Conservation (phyloP, 306 rosid species). For the Sesbania bispinosa region DNA sequence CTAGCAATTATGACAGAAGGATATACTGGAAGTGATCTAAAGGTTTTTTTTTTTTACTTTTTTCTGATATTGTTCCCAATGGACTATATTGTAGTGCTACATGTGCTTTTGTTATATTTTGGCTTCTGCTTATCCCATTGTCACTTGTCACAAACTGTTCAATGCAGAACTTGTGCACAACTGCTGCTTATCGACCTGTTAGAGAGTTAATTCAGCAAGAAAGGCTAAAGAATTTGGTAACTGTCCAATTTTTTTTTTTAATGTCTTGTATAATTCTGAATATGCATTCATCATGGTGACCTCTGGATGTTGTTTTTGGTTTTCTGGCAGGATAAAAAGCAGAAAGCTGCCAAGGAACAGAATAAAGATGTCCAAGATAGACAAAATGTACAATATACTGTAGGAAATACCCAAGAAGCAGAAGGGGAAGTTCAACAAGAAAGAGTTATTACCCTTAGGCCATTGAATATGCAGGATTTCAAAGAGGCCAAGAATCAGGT, state of each 20-base stretch:
- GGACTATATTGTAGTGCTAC: not conserved
- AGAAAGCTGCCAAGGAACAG: constrained; percentile 38
- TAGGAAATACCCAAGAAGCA: constrained; percentile 19
- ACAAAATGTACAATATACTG: not conserved
- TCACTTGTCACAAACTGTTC: constrained; percentile 15
- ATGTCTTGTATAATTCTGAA: too few relatives aligned
- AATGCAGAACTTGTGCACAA: constrained; percentile 77
- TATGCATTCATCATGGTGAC: constrained; percentile 9
- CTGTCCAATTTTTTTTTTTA: not conserved
- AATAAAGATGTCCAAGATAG: constrained; percentile 14
- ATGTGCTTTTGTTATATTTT: not conserved
- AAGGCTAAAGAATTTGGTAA: constrained; percentile 68
- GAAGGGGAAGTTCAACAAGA: constrained; percentile 34
- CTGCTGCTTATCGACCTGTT: constrained; percentile 93
- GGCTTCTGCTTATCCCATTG: not conserved
- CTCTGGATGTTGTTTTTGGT: not conserved
- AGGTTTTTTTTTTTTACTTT: constrained; percentile 54
- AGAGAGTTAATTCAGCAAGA: constrained; percentile 85
- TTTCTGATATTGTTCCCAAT: not conserved
- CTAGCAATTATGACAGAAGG: constrained; percentile 87
- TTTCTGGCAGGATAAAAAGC: constrained; percentile 72
- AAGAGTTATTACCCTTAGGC: constrained; percentile 72
- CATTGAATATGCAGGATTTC: constrained; percentile 81
- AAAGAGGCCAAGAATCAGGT: constrained; percentile 85
- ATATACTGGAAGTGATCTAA: constrained; percentile 90